Evolutionary conservation across 345 rosid species (phyloP), one percentile per base, ranked within the genome.

Genomic region (Microcos paniculata): DNA sequence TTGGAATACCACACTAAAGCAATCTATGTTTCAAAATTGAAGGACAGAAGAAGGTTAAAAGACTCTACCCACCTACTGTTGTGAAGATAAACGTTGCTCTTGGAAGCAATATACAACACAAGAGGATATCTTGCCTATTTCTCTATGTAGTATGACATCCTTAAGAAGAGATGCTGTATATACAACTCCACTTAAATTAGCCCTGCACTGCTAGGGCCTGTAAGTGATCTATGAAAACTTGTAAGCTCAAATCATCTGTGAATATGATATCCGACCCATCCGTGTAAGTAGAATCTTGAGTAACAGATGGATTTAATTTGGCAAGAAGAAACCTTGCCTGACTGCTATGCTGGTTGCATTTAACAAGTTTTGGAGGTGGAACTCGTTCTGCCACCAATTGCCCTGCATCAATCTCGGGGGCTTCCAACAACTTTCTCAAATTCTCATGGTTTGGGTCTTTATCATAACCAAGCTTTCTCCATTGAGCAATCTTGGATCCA

Each of bases 261-360:
- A 90, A 89, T 48, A 95, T 83, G 15, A 93, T 81, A 26, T 93
- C 98, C 2, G 97, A 93, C 18, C 89, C 97, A 93, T 33, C 90
- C 91, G 42, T 84, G 62, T 84, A 80, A 0, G 76, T 81, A 18
- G 97, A 87, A 68, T 92, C 85, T 78, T 93, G 99, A n/a, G 97
- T 93, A 40, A 96, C 91, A 0, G 98, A 96, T 38, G 99, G 99
- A 81, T 96, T 96, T 77, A 93, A 86, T 80, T 93, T 96, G 28
- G 99, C 99, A 42, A 96, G 97, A 76, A 96, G 97, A 79, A 96
- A 96, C 88, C 99, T 84, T 21, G 98, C 99, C 80, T 92, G 97
- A 75, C 98, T 93, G 64, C 98, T 79, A 80, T 96, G 95, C 80
- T 96, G 98, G 77, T 96, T 92, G 48, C 99, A 96, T 80, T 93